Percentiles rank a stretch among this genome's conserved stretches.
Evolutionary conservation across 2,329 filamentous ascomycete genomes (phyloP).

Genomic region (Alternaria brassicae): DNA sequence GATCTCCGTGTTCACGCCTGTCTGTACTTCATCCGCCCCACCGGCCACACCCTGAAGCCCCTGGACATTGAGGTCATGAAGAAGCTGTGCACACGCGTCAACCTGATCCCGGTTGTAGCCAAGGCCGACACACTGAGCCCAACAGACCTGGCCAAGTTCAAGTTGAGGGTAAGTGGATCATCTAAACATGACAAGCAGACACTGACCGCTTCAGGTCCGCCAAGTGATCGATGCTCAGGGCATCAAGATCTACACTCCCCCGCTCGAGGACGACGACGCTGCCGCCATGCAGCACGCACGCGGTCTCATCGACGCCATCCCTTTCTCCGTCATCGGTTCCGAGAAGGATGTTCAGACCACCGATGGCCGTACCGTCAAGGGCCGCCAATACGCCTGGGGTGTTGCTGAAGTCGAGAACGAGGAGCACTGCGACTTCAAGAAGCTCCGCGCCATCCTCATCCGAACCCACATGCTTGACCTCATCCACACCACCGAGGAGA

Average conservation of each 20-base stretch:
- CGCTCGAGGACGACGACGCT: slow-evolving; percentile 97
- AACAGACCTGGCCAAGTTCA: slow-evolving; percentile 89
- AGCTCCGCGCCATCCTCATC: slow-evolving; percentile 97
- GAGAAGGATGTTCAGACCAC: slow-evolving; percentile 99
- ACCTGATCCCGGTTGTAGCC: slow-evolving; percentile 96
- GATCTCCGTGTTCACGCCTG: slow-evolving; percentile 98
- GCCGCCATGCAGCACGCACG: slow-evolving; percentile 93
- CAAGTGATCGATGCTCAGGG: slow-evolving; percentile 96
- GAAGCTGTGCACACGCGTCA: slow-evolving; percentile 95
- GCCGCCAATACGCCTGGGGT: slow-evolving; percentile 98
- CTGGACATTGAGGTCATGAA: slow-evolving; percentile 99
- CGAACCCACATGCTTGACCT: slow-evolving; percentile 99
- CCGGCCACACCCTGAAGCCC: slow-evolving; percentile 97
- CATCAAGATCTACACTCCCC: slow-evolving; percentile 99
- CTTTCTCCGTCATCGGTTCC: slow-evolving; percentile 97
- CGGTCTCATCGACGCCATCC: slow-evolving; percentile 95
- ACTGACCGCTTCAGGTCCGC: slow-evolving; percentile 70
- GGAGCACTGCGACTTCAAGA: slow-evolving; percentile 99
- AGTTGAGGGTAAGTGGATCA: slow-evolving; percentile 75
- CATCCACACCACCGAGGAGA: slow-evolving; percentile 99
- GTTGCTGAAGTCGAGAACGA: slow-evolving; percentile 99
- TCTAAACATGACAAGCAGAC: background rate
- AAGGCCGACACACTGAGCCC: slow-evolving; percentile 98
- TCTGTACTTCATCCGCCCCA: slow-evolving; percentile 98
- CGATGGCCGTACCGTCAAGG: slow-evolving; percentile 97